phyloP scores from a whole-genome alignment of 345 rosid genomes.

The Acer negundo region DNA sequence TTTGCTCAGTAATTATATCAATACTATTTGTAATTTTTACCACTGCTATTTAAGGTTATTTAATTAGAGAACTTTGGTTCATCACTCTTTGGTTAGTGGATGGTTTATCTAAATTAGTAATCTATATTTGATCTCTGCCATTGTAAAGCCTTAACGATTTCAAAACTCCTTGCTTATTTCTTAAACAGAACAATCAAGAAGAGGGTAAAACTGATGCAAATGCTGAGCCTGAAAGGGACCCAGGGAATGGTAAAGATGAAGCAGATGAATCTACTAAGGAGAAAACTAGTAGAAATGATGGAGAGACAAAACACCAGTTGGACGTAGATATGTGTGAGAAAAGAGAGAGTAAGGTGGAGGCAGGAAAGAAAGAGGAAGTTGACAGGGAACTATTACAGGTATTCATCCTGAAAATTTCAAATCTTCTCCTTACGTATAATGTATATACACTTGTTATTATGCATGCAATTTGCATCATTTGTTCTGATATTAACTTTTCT shows the following conservation, averaged over 20 bases:
- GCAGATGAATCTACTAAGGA: conserved; percentile 32
- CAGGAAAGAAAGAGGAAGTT: conserved; percentile 46
- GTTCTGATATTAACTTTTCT: neutral
- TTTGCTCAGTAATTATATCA: neutral
- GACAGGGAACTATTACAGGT: conserved; percentile 89
- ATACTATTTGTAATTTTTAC: neutral
- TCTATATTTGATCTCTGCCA: neutral
- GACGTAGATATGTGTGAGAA: conserved; percentile 31
- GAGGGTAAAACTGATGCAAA: conserved; percentile 38
- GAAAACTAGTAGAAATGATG: conserved; percentile 32
- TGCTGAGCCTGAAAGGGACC: conserved; percentile 33
- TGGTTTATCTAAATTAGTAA: neutral
- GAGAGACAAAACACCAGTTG: conserved; percentile 37
- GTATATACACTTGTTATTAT: neutral
- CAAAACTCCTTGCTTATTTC: neutral
- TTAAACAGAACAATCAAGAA: conserved; percentile 41
- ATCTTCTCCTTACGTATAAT: neutral
- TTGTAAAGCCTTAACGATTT: neutral
- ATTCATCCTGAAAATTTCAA: conserved; percentile 10
- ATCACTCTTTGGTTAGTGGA: neutral
- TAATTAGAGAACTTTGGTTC: neutral
- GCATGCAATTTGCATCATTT: neutral
- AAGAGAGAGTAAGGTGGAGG: conserved; percentile 35
- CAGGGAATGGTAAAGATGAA: conserved; percentile 35
- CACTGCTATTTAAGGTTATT: neutral